Conservation (phyloP, 1,139 yeast species). For the Saccharomyces hybrid region DNA sequence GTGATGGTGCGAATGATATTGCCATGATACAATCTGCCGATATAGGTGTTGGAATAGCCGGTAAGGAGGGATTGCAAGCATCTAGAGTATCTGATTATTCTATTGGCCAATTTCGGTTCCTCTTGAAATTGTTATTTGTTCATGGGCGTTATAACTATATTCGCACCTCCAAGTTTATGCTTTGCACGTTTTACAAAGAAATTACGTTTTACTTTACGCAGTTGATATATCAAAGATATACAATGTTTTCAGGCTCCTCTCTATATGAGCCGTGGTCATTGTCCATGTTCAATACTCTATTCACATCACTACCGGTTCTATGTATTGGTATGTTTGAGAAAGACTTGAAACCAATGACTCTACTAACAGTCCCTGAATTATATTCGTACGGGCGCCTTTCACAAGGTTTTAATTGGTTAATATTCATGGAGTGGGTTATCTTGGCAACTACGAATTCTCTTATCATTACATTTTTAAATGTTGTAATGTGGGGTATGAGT, state of each 20-base stretch:
- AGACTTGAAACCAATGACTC: constrained; percentile 80
- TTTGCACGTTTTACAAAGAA: constrained; percentile 94
- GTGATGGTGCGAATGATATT: constrained; percentile 99
- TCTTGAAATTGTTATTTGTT: constrained; percentile 74
- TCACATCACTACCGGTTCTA: constrained; percentile 85
- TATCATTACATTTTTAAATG: constrained; percentile 58
- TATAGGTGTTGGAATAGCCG: constrained; percentile 95
- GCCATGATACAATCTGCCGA: constrained; percentile 99
- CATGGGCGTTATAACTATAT: constrained; percentile 95
- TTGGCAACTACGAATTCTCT: constrained; percentile 70
- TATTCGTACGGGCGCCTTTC: constrained; percentile 71
- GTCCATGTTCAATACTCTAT: constrained; percentile 92
- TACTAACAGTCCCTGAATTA: constrained; percentile 85
- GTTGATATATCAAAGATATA: constrained; percentile 75
- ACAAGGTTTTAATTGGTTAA: constrained; percentile 60
- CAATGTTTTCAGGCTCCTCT: constrained; percentile 88
- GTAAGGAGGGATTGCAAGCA: constrained; percentile 94
- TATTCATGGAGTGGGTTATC: constrained; percentile 73
- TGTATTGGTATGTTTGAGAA: constrained; percentile 94
- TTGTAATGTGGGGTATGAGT: constrained; percentile 59
- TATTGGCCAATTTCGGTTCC: constrained; percentile 84
- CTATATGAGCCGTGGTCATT: constrained; percentile 93
- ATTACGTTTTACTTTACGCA: constrained; percentile 82
- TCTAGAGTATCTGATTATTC: constrained; percentile 93
- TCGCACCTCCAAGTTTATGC: constrained; percentile 82